Base-by-base conservation (phyloP, 1,139 yeast genomes). In the Candida sp. region DNA sequence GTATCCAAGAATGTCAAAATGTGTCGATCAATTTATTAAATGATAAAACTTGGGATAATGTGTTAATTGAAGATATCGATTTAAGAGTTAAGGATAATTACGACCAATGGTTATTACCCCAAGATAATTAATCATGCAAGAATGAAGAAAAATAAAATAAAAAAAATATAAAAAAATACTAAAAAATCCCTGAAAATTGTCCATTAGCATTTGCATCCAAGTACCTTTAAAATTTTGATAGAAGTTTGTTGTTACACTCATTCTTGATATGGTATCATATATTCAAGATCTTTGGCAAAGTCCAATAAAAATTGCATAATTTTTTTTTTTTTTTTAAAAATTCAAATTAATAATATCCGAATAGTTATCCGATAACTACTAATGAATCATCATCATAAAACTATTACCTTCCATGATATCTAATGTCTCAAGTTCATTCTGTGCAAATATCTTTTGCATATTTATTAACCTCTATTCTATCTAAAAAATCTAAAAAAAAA, bases 31-130 rank as follows among this genome's bases (percentile, higher is more conserved):
- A 63, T 30, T 68, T 65, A 49, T 45, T 55, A 42, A 59, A 65
- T 41, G 68, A 54, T 32, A 63, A 57, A 46, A 51, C 53, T 29
- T 53, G 49, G 40, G 63, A 61, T 39, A 51, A 55, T 41, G 64
- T 65, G 27, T 50, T 57, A 35, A 57, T 64, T 44, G 60, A 58
- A 7, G 70, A 66, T 49, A 62, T 73, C 47, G 61, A 63, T 46
- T 63, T 73, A 54, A 68, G 77, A 57, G 77, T 72, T 30, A 70
- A 67, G 52, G 65, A 63, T 40, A 68, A 68, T 51, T 68, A 56
- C 48, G 64, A 70, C 53, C 76, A 72, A 54, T 73, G 77, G 77
- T 60, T 73, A 47, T 64, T 72, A 29, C 46, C 43, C 7, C 32
- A 22, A 25, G 43, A 41, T 30, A 41, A 41, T 22, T 41, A 37